Percentiles rank a stretch among this genome's conserved stretches.
These are phyloP conservation scores for Ophiostoma piceae DNA, from an alignment of 2,329 filamentous ascomycete species.

Conservation along the genomic window DNA sequence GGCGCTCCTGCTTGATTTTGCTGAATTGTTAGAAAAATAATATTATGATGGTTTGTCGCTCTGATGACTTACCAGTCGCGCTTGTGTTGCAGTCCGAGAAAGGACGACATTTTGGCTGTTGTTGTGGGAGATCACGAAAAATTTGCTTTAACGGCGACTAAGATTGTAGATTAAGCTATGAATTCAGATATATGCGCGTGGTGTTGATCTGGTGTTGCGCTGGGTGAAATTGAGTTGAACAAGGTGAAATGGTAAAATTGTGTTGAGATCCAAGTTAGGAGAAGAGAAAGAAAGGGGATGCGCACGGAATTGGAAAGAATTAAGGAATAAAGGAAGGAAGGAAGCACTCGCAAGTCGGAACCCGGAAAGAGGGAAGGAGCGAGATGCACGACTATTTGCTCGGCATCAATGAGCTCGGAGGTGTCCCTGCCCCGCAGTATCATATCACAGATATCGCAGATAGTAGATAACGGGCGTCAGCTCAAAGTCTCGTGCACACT, in stretches of 20 bases:
- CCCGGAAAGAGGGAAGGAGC: not conserved
- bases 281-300: not conserved
- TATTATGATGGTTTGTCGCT: not conserved
- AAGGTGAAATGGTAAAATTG: too few species aligned
- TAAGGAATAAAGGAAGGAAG: not conserved
- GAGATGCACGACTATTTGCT: not conserved
- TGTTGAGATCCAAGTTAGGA: not conserved
- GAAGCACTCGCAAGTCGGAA: not conserved
- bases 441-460: not conserved
- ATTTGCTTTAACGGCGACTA: not conserved
- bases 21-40: constrained; percentile 41
- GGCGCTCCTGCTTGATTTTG: constrained; percentile 72
- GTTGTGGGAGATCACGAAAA: not conserved
- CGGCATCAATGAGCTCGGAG: constrained; percentile 5
- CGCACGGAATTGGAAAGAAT: too few species aligned
- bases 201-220: not conserved
- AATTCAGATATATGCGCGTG: not conserved
- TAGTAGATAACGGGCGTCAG: not conserved
- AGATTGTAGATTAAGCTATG: not conserved
- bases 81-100: constrained; percentile 25
- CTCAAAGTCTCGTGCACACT: not conserved
- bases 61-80: constrained; percentile 24
- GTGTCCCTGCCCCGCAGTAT: constrained; percentile 10
- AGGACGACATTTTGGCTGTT: constrained; percentile 22
- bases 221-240: not conserved